phyloP scores from a whole-genome alignment of 257 asterid species.

The Ilex asprella region DNA sequence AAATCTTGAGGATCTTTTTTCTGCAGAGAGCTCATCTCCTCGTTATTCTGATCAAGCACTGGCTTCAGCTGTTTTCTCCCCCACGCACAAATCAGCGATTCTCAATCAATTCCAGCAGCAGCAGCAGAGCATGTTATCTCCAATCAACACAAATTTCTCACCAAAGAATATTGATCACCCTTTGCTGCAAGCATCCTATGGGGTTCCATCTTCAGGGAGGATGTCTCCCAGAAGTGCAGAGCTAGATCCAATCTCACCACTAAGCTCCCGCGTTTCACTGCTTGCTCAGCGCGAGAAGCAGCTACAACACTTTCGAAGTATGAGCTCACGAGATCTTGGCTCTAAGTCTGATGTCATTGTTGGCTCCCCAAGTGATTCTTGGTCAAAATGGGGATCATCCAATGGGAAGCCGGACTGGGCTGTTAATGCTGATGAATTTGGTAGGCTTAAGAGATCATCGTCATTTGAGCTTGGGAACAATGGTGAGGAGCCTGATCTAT shows the following conservation, averaged over 20 bases:
- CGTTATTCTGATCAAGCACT: constrained; percentile 50
- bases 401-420: constrained; percentile 58
- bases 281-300: constrained; percentile 54
- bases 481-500: constrained; percentile 70
- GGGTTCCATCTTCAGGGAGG: constrained; percentile 52
- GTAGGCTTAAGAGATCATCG: constrained; percentile 47
- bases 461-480: too few relatives aligned
- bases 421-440: constrained; percentile 27
- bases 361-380: constrained; percentile 39
- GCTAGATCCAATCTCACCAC: constrained; percentile 48
- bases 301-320: constrained; percentile 58
- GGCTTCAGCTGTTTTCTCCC: constrained; percentile 47
- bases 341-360: constrained; percentile 38
- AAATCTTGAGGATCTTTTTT: constrained; percentile 66
- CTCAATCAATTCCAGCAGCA: constrained; percentile 61
- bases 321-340: constrained; percentile 70
- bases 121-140: constrained; percentile 63
- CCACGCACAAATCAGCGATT: constrained; percentile 50
- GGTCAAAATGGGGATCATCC: constrained; percentile 67
- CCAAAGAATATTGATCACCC: constrained; percentile 55
- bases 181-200: constrained; percentile 44
- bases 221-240: constrained; percentile 70
- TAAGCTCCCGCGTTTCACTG: constrained; percentile 59
- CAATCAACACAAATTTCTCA: constrained; percentile 49
- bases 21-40: constrained; percentile 67